A percentile compares a stretch with the other conserved stretches of the same genome.
Conservation (phyloP, 129 eudicot genomes). For the Arctium lappa region DNA sequence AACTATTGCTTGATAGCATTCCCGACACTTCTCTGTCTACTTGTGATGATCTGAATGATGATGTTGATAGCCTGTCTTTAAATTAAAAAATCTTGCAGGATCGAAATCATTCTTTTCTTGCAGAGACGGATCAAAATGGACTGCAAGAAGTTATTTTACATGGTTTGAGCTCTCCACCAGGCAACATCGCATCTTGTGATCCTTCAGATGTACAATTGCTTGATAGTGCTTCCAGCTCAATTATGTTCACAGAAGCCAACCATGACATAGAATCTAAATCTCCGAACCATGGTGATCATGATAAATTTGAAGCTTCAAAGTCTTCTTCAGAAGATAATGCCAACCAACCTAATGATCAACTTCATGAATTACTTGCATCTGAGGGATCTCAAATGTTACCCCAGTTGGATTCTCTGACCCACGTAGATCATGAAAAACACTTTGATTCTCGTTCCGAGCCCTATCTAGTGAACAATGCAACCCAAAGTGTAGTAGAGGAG, state of each 20-base stretch:
- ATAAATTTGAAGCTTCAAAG: conserved; percentile 24
- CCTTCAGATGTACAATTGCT: conserved; percentile 22
- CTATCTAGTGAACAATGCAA: conserved; percentile 1
- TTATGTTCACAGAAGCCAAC: conserved; percentile 14
- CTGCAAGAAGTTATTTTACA: background rate
- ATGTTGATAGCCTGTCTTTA: conserved; percentile 2
- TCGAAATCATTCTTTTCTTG: background rate
- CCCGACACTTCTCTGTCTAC: background rate
- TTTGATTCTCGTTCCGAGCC: conserved; percentile 13
- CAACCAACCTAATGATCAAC: conserved; percentile 17
- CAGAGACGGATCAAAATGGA: conserved; percentile 15
- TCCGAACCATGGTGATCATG: conserved; percentile 13
- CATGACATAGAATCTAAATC: conserved; percentile 18
- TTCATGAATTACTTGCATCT: background rate
- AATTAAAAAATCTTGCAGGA: conserved; percentile 3
- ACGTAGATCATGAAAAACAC: conserved; percentile 27
- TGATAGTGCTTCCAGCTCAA: conserved; percentile 22
- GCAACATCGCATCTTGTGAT: conserved; percentile 6
- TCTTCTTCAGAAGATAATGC: conserved; percentile 14
- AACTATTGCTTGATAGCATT: background rate
- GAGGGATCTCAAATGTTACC: conserved; percentile 12
- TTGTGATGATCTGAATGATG: background rate
- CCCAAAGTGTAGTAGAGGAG: conserved; percentile 12
- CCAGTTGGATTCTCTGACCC: conserved; percentile 8
- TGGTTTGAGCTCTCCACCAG: conserved; percentile 13